A percentile compares a stretch with the other conserved stretches of the same genome.
Conservation (phyloP, 495 filamentous ascomycete species). For the Xylaria cubensis region DNA sequence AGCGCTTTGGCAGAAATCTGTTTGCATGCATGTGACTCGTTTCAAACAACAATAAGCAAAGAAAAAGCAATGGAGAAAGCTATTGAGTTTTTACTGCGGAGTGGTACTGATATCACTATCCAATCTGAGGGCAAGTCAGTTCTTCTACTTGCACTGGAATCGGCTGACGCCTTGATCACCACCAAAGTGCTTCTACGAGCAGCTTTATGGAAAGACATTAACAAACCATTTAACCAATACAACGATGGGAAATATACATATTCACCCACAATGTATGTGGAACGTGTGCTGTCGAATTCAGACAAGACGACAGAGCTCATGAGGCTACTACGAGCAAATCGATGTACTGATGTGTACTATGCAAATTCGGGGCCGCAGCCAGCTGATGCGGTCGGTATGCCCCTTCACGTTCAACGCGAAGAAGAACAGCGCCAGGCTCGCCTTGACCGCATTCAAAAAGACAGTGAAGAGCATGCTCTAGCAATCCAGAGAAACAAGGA, state of each 20-base stretch:
- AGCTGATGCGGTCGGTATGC: slow-evolving; percentile 51
- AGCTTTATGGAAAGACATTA: slow-evolving; percentile 55
- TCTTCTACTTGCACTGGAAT: slow-evolving; percentile 53
- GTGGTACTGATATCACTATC: slow-evolving; percentile 50
- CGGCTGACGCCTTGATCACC: slow-evolving; percentile 50
- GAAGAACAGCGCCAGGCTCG: slow-evolving; percentile 52
- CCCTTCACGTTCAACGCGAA: slow-evolving; percentile 49
- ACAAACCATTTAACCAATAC: slow-evolving; percentile 52
- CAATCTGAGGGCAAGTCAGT: slow-evolving; percentile 52
- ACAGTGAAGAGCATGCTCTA: slow-evolving; percentile 46
- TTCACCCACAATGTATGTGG: slow-evolving; percentile 54
- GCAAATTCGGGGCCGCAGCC: slow-evolving; percentile 55
- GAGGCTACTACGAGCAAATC: slow-evolving; percentile 48
- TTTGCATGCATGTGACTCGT: slow-evolving; percentile 48
- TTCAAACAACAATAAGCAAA: slow-evolving; percentile 43
- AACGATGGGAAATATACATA: slow-evolving; percentile 51
- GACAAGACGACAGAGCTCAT: slow-evolving; percentile 47
- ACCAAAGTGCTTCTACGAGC: slow-evolving; percentile 52
- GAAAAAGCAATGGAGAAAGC: slow-evolving; percentile 57
- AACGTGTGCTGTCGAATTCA: slow-evolving; percentile 43
- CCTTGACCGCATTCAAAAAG: slow-evolving; percentile 44
- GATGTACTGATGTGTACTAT: slow-evolving; percentile 54
- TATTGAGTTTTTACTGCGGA: slow-evolving; percentile 49
- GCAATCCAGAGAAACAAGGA: slow-evolving; percentile 50
- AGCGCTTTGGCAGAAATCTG: slow-evolving; percentile 57